These are phyloP conservation scores for Albugo laibachii DNA, from an alignment of 352 stramenopile species.

Conservation along the genomic window DNA sequence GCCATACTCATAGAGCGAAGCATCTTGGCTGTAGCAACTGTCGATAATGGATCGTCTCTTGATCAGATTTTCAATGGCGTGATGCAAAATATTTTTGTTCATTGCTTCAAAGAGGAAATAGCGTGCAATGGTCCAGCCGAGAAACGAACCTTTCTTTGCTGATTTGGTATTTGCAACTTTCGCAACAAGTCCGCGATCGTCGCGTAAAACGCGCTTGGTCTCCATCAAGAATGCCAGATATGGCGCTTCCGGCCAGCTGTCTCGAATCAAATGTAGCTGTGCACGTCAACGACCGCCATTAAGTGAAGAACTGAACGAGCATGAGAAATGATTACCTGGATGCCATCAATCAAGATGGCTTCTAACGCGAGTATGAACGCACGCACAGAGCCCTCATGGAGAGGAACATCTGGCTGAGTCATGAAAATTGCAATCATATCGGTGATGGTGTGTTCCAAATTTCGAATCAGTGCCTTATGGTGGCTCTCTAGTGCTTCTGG, in stretches of 20 bases:
- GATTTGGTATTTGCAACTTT: slow-evolving; percentile 19
- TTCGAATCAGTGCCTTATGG: slow-evolving; percentile 4
- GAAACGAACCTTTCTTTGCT: slow-evolving; percentile 17
- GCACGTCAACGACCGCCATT: too few species aligned
- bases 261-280: too few species aligned
- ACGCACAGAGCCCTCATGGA: slow-evolving; percentile 49
- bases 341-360: slow-evolving; percentile 33
- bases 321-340: slow-evolving; percentile 19
- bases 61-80: slow-evolving; percentile 55
- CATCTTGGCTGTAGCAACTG: slow-evolving; percentile 33
- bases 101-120: slow-evolving; percentile 42
- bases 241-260: slow-evolving; percentile 35
- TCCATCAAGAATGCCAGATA: slow-evolving; percentile 57
- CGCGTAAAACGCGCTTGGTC: slow-evolving; percentile 29
- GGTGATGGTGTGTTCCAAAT: slow-evolving; percentile 22
- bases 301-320: background rate
- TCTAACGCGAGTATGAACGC: slow-evolving; percentile 42
- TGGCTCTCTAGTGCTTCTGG: too few species aligned
- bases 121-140: slow-evolving; percentile 49
- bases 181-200: slow-evolving; percentile 41
- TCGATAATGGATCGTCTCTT: slow-evolving; percentile 40
- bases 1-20: slow-evolving; percentile 45
- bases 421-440: slow-evolving; percentile 62
- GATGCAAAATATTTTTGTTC: slow-evolving; percentile 55
- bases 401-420: slow-evolving; percentile 30